phyloP scores from a whole-genome alignment of 139 green algal species.

The Tetraselmis chui region DNA sequence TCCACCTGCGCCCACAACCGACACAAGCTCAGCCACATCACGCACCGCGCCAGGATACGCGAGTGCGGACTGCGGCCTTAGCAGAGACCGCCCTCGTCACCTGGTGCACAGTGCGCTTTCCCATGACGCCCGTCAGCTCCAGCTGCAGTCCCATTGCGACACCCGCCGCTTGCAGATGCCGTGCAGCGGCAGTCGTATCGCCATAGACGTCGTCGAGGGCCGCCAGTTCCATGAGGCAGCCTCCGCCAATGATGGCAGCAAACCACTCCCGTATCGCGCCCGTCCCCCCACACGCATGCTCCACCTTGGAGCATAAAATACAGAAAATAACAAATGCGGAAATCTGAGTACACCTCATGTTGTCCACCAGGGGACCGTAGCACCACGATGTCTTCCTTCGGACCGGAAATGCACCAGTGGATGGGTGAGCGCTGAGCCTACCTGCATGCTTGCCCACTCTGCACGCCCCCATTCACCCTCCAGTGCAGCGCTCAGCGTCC shows the following conservation, averaged over 20 bases:
- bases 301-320: too few species aligned
- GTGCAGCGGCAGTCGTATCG: slow-evolving; percentile 28
- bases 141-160: slow-evolving; percentile 44
- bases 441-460: not conserved
- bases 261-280: not conserved
- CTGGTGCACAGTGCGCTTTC: slow-evolving; percentile 79
- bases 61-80: too few species aligned
- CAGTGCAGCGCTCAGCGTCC: slow-evolving; percentile 16
- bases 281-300: not conserved
- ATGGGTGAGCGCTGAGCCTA: too few species aligned
- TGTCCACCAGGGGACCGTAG: too few species aligned
- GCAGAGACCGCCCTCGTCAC: not conserved
- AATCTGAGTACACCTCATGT: too few species aligned
- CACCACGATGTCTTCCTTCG: too few species aligned
- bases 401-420: too few species aligned
- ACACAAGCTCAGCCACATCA: too few species aligned
- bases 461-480: not conserved
- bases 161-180: slow-evolving; percentile 36
- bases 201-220: slow-evolving; percentile 50
- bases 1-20: slow-evolving; percentile 27
- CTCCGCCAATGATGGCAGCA: not conserved
- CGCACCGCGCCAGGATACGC: too few species aligned
- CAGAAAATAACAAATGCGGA: too few species aligned
- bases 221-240: slow-evolving; percentile 39
- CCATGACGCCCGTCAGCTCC: slow-evolving; percentile 60